Base-by-base conservation (phyloP, 331 rosid genomes). In the Acacia concinna region DNA sequence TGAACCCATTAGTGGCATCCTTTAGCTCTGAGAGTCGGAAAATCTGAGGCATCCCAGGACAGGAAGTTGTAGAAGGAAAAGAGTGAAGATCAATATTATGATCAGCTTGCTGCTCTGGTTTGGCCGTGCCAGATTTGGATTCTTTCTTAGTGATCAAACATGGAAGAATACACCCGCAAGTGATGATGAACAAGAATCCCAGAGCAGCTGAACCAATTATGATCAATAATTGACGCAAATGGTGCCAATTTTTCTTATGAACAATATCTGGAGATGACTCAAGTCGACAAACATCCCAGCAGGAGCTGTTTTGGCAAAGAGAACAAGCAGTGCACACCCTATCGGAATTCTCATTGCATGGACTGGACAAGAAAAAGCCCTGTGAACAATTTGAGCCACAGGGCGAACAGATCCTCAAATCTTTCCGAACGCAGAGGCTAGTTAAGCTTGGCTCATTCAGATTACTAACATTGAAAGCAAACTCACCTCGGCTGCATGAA, bases 1-100 rank as follows among this genome's bases (percentile, higher is more conserved):
- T 95, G 88, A 95, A 93, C 30, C 98, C 99, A 47, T 91, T 95
- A 1, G 99, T 93, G 27, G 99, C 99, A 11, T 93, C 99, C 83
- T 90, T 95, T 43, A 95, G 76, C 69, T 95, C 99, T 0, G 97
- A 86, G 60, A 95, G 99, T 59, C 99, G 83, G 72, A 95, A 95
- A 81, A 93, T 90, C 77, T 89, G 99, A 86, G 99, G 94, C 52
- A 76, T 52, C 56, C 98, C 94, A 0, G 99, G 99, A 60, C 97
- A 93, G 4, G 91, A 79, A 41, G 82, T 40, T 18, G 63, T 47
- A 1, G 87, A 85, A 72, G 78, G 74, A 49, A 83, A 65, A 34
- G 93, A 60, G 35, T 85, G 77, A 40, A 84, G 82, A 81, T 77
- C 90, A 38, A 32, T 81, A 64, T 77, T 87, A 31, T 30, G 79